Base-by-base conservation (phyloP, 1,139 yeast species). In the Lodderomyces beijingensis region DNA sequence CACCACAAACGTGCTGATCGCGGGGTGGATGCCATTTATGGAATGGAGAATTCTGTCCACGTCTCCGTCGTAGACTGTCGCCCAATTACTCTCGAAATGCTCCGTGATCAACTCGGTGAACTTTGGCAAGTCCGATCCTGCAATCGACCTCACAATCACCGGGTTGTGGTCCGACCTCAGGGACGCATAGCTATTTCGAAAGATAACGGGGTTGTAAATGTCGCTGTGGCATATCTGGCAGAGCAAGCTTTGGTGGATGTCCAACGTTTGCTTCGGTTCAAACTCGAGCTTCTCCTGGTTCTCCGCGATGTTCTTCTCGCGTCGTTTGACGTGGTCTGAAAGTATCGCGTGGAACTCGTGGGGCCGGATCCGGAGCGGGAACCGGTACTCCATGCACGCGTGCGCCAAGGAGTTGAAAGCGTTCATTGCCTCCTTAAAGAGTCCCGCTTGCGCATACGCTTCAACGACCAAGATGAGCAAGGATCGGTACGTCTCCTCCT, bases 391-490 rank as follows among this genome's bases (percentile, higher is more conserved):
- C 8, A 13, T 24, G 13, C 28, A 17, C 13, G 28, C 23, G 17
- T 12, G 24, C 18, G 33, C 28, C 30, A 64, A 45, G 11, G 51
- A 46, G 15, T 42, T 47, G 36, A 62, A 66, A 1, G 49, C 39
- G 3, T 36, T 32, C 15, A 66, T 39, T 1, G 72, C 59, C 3
- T 43, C 37, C 2, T 39, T 33, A 3, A 55, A 33, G 33, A 60
- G 50, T 0, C 53, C 55, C 7, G 40, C 30, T 7, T 41, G 34
- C 26, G 69, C 50, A 28, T 53, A 50, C 0, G 63, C 51, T 43
- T 67, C 73, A 5, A 67, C 60, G 17, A 51, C 39, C 3, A 53
- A 42, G 0, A 59, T 49, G 18, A 47, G 41, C 18, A 67, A 44
- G 1, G 55, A 31, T 34, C 57, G 57, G 36, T 55, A 65, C 1